Base-by-base conservation (phyloP, 2,329 filamentous ascomycete genomes). In the Fusarium marasasianum region DNA sequence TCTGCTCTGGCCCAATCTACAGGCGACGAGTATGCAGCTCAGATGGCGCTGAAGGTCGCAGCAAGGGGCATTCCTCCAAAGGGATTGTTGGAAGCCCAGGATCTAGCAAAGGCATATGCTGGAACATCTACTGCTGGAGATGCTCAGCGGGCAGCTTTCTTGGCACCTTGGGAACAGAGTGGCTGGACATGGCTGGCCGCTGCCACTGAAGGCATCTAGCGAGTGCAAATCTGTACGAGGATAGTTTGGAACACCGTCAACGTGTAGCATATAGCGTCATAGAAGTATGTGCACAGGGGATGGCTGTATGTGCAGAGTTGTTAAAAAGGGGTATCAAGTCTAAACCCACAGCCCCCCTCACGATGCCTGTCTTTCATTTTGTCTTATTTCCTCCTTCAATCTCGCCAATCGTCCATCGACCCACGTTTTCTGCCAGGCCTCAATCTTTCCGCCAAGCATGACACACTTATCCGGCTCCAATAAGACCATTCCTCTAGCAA, bases 381-480 rank as follows among this genome's bases (percentile, higher is more conserved):
- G 80, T 26, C 86, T 85, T 24, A 91, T 88, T 18, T 87, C 88
- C 57, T 89, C 88, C 79, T 90, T 91, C 68, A 98, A 81, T 72
- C 90, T 88, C 55, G 87, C 87, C 81, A 98, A 91, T 72, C 93
- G 88, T 5, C 90, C 90, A 20, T 91, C 90, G 53, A 87, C 87
- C 96, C 96, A 98, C 13, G 87, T 87, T 79, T 90, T 91, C 79
- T 98, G 94, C 87, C 95, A 90, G 0, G 85, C 86, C 62, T 98
- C 95, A 50, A 98, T 88, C 83, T 94, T 97, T 0, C 96, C 96
- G 5, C 96, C 96, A n/a, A 98, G 82, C 5, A 97, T 79, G n/a
- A 89, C 87, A 61, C 91, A 91, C 64, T 82, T 90, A 5, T 84
- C 84, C 3, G 94, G 91, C 71, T 94, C 92, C 26, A 99, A 85